These are phyloP conservation scores for Rhynchosporium secalis DNA, from an alignment of 2,329 filamentous ascomycete genomes.

Conservation along the genomic window DNA sequence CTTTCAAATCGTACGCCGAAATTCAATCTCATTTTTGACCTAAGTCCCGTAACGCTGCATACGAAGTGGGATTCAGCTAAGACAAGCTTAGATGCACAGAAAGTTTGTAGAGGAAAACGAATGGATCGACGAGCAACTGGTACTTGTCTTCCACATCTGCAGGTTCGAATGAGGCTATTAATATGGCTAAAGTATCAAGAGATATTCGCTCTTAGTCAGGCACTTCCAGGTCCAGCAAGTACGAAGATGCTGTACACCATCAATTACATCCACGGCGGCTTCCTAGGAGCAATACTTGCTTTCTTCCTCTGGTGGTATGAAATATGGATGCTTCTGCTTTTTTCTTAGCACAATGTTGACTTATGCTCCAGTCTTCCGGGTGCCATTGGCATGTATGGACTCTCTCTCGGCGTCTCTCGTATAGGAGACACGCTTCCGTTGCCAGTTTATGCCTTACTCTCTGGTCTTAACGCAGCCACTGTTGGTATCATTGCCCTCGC, in stretches of 20 bases:
- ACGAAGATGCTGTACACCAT: conserved; percentile 74
- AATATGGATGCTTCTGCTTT: background rate
- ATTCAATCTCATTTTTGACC: background rate
- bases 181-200: conserved; percentile 61
- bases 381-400: conserved; percentile 68
- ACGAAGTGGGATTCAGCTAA: background rate
- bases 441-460: conserved; percentile 67
- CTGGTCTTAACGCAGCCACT: conserved; percentile 69
- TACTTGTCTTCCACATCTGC: background rate
- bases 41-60: no score
- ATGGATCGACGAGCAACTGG: conserved; percentile 27
- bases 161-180: background rate
- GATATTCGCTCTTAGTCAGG: conserved; percentile 70
- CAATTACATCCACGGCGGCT: conserved; percentile 62
- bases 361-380: conserved; percentile 57
- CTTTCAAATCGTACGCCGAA: conserved; percentile 57
- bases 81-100: background rate
- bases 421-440: conserved; percentile 59
- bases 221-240: conserved; percentile 65
- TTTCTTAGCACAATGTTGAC: background rate
- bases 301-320: conserved; percentile 23
- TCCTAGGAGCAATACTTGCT: conserved; percentile 53
- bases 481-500: conserved; percentile 73
- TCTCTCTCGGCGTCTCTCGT: conserved; percentile 64
- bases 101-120: conserved; percentile 12